phyloP scores from a whole-genome alignment of 2,329 filamentous ascomycete genomes.

The Zymoseptoria passerinii region DNA sequence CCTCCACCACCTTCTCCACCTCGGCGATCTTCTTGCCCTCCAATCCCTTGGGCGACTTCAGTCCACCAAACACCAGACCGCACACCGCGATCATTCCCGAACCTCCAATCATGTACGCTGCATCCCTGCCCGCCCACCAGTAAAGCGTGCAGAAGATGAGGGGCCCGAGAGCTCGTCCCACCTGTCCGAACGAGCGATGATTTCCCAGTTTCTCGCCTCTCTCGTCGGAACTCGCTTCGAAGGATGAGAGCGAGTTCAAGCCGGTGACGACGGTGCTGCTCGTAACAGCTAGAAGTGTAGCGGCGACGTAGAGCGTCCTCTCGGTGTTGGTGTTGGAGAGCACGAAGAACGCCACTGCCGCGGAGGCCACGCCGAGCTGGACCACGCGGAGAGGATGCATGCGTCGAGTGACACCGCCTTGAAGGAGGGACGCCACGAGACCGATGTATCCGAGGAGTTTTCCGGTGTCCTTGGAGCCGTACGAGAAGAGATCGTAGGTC shows the following conservation, averaged over 20 bases:
- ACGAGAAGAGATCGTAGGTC: constrained; percentile 88
- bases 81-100: constrained; percentile 70
- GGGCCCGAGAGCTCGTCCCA: constrained; percentile 78
- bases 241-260: constrained; percentile 81
- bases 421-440: constrained; percentile 81
- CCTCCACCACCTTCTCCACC: constrained; percentile 3
- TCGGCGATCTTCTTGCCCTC: constrained; percentile 11
- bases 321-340: constrained; percentile 63
- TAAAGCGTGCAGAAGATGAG: constrained; percentile 90
- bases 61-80: constrained; percentile 58
- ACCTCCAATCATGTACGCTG: constrained; percentile 74
- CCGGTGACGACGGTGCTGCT: constrained; percentile 93
- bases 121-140: constrained; percentile 92
- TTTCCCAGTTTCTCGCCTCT: constrained; percentile 80
- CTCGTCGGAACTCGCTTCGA: constrained; percentile 73
- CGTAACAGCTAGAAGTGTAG: constrained; percentile 76
- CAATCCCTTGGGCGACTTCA: constrained; percentile 53
- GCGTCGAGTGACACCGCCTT: constrained; percentile 82
- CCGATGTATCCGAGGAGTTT: constrained; percentile 84
- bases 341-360: constrained; percentile 70
- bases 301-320: constrained; percentile 67
- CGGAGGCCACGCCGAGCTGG: constrained; percentile 67
- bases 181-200: constrained; percentile 72
- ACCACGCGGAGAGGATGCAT: constrained; percentile 74
- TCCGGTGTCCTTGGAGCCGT: constrained; percentile 71